Base-by-base conservation (phyloP, 2,329 filamentous ascomycete genomes). In the Ilyonectria robusta region DNA sequence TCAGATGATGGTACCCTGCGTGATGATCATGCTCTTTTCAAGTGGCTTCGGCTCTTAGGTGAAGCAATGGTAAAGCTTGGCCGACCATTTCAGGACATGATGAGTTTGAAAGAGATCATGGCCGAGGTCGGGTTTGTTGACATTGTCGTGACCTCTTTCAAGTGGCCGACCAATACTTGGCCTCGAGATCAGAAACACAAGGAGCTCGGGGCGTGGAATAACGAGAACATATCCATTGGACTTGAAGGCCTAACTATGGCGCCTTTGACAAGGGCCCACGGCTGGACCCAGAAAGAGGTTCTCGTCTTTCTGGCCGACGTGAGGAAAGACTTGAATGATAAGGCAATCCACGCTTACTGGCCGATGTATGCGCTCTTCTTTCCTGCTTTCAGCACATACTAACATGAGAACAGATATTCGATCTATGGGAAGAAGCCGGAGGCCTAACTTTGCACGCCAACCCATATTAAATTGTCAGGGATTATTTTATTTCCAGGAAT, bases 131-230 rank as follows among this genome's bases (percentile, higher is more conserved):
- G 71, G 1, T 75, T 72, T 1, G 61, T 68, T 1, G 66, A 71
- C 0, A 63, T 75, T 4, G 58, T 69, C 0, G 68, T 69, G 21
- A 68, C 62, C 1, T 56, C 61, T 0, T 72, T 72, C 1, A 74
- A 74, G 31, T 74, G 72, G 70, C 72, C 72, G 1, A 71, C 55
- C 4, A 71, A 72, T 10, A 11, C 62, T 1, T 74, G 68, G 66
- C 66, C 72, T 0, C 26, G 44, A 0, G 68, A 74, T 17, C 65
- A 64, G 23, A 67, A 68, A 33, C 55, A 67, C 13, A 74, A 74
- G 7, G 62, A 70, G n/a, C 51, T 73, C 26, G 70, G 72, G 0
- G 47, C 65, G 8, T 74, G 70, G 68, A 59, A 67, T 1, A 66
- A 67, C 2, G 23, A 44, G 1, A 75, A 70, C 3, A 65, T 74